Evolutionary conservation across 2,329 filamentous ascomycete genomes (phyloP).

Genomic region (Talaromyces pinophilus): DNA sequence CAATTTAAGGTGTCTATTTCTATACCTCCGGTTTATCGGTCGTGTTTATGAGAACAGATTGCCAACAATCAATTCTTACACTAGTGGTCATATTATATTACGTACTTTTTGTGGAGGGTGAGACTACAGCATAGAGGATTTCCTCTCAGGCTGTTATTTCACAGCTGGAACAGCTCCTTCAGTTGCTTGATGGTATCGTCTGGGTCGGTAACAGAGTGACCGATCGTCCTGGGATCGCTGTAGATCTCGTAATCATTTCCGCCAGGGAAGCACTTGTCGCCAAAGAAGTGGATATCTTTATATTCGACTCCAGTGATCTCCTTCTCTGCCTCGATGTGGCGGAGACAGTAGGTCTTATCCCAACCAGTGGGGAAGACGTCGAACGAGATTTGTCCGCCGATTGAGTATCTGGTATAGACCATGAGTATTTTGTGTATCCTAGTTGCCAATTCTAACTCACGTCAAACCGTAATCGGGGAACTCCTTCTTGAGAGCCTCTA

Average conservation of each 20-base stretch:
- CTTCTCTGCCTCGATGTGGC: conserved; percentile 80
- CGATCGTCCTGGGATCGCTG: conserved; percentile 74
- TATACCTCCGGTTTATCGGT: neutral
- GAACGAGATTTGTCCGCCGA: conserved; percentile 97
- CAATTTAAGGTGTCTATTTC: neutral
- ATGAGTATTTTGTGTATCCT: neutral
- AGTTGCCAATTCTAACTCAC: conserved; percentile 52
- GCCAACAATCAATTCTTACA: neutral
- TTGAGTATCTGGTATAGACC: conserved; percentile 67
- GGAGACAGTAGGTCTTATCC: conserved; percentile 98
- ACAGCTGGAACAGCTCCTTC: conserved; percentile 77
- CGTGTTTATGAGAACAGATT: neutral
- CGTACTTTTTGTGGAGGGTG: neutral
- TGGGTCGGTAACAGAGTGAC: conserved; percentile 78
- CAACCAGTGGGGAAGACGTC: conserved; percentile 95
- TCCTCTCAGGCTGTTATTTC: neutral
- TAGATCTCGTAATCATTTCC: conserved; percentile 98
- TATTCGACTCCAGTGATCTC: conserved; percentile 66
- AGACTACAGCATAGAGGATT: neutral
- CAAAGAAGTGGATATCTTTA: conserved; percentile 94
- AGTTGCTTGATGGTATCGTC: conserved; percentile 79
- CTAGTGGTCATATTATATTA: neutral
- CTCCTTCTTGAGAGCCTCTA: conserved; percentile 72
- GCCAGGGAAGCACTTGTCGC: conserved; percentile 87
- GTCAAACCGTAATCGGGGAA: conserved; percentile 84